Evolutionary conservation across 2,329 filamentous ascomycete genomes (phyloP), one percentile per base, ranked within the genome.

Genomic region (Westerdykella aurantiaca): DNA sequence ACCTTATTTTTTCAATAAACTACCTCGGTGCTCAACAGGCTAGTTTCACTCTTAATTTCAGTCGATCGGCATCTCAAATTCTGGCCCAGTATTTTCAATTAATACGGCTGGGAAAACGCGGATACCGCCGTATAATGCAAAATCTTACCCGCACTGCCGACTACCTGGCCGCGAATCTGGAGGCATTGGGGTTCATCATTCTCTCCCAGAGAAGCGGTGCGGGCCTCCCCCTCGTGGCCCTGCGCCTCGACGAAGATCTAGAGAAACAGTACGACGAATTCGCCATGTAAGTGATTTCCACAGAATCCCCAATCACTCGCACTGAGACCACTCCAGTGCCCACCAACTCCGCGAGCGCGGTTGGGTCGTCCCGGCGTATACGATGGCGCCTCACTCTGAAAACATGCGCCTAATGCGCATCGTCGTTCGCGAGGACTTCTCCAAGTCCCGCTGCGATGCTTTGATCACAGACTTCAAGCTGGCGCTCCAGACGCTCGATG

Each of bases 1-100:
- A 96, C 61, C 82, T 96, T 17, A 88, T 97, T 58, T 97, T 97
- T 80, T 96, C 95, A 77, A 96, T 97, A 79, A 96, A 96, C 78
- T 97, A 97, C 72, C 84, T 96, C 5, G 91, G 91, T 39, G 90
- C 91, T 10, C 88, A 96, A 63, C 91, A 97, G 67, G 85, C 89
- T 2, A 95, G 88, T 3, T 96, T 96, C 72, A 96, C 91, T 0
- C 81, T 97, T 47, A 97, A 97, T 76, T 97, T 97, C 75, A 94
- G 87, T 63, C 95, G 95, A 68, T 90, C 90, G 45, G 91, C 91
- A 11, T 88, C 85, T 5, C 90, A 96, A 64, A 87, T 96, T 61
- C 95, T 97, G 49, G 91, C 88, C 22, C 91, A 97, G 71, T 97
- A 96, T 74, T 96, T 97, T 74, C 90, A 96, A 72, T 79, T 97